Evolutionary conservation across 75 land plant genomes (phyloP).

Genomic region (Sequoiadendron giganteum): DNA sequence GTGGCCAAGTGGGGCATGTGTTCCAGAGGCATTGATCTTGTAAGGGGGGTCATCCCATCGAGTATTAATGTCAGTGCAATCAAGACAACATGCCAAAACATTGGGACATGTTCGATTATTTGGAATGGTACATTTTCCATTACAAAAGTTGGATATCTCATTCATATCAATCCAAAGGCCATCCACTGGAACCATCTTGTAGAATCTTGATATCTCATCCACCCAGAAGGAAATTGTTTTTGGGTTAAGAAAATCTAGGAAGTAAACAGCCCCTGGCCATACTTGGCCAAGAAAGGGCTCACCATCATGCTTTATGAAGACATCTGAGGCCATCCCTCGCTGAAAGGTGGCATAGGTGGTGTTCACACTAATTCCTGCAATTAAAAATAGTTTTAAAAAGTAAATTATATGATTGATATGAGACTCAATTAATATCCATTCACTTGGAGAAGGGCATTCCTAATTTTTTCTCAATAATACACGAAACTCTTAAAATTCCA

Average conservation of each 20-base stretch:
- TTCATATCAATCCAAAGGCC: conserved; percentile 98
- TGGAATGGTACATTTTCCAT: conserved; percentile 59
- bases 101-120: conserved; percentile 15
- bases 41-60: conserved; percentile 45
- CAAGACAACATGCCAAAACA: conserved; percentile 11
- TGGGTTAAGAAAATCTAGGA: conserved; percentile 77
- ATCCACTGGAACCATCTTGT: conserved; percentile 56
- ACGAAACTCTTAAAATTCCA: too few species aligned
- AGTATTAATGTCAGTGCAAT: conserved; percentile 15
- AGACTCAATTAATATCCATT: too few species aligned
- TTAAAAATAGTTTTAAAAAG: too few species aligned
- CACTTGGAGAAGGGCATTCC: too few species aligned
- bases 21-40: conserved; percentile 16
- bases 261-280: conserved; percentile 42
- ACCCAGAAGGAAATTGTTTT: conserved; percentile 55
- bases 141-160: conserved; percentile 80
- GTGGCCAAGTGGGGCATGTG: conserved; percentile 13
- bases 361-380: too few species aligned
- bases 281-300: conserved; percentile 64
- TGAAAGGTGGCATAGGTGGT: too few species aligned
- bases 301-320: conserved; percentile 78
- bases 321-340: conserved; percentile 47
- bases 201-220: conserved; percentile 64
- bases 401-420: too few species aligned
- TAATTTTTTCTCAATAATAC: too few species aligned